Base-by-base conservation (phyloP, 2,329 filamentous ascomycete species). In the Fusarium pseudocircinatum region DNA sequence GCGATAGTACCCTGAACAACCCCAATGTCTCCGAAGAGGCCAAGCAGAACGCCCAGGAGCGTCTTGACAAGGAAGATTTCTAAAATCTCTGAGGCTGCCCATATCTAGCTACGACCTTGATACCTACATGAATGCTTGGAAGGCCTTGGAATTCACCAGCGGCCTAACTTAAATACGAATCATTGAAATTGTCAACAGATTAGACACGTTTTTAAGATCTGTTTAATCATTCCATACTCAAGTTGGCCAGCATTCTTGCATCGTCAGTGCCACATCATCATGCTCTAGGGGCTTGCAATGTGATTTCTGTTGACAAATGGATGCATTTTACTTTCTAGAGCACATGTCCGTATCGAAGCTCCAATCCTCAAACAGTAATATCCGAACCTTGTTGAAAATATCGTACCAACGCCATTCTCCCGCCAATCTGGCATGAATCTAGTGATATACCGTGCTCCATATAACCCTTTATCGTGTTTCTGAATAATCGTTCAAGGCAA, bases 401-500 rank as follows among this genome's bases (percentile, higher is more conserved):
- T 60, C 57, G 44, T 62, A 62, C 75, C 73, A 75, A 77, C 72
- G 72, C 72, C 72, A 72, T 74, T 73, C 69, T 74, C 72, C 72
- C 24, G 22, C 47, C 63, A 60, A 22, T 47, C 63, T 16, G 50
- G 34, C 60, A 52, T 61, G 50, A 72, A 70, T 52, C 49, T 53
- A 70, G 60, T 54, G 60, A 61, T 73, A 54, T 64, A 32, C 53
- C 59, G 42, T 60, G 47, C 63, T 54, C 62, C 39, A 54, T 59
- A 62, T 57, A 50, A 44, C 39, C 47, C 43, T 52, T 78, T 67
- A 83, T 24, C 87, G 84, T 39, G 87, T 84, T 81, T 91, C 89
- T 18, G 89, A 90, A 81, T 94, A 94, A 80, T 98, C 95, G 81
- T 98, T 98, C 73, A 98, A 85, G 20, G 95, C 95, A 42, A 98